Conservation (phyloP, 495 filamentous ascomycete genomes). For the Aspergillus ellipticus region DNA sequence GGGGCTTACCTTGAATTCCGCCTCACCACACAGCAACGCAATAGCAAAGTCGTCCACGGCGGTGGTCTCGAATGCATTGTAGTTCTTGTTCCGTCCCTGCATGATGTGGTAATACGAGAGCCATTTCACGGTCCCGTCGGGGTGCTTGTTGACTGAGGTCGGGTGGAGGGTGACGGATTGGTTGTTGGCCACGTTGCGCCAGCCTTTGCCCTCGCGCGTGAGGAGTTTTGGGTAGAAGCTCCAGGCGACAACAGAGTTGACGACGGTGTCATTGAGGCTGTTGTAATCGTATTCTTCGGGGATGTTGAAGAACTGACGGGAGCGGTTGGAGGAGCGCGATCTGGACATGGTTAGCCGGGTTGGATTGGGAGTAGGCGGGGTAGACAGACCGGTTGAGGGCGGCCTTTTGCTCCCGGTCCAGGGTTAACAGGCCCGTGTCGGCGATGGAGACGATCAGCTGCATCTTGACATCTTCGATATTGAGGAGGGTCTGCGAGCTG, state of each 20-base stretch:
- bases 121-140: slow-evolving; percentile 61
- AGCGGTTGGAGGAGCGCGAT: slow-evolving; percentile 51
- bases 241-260: slow-evolving; percentile 79
- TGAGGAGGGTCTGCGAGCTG: slow-evolving; percentile 72
- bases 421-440: slow-evolving; percentile 74
- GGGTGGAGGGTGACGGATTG: slow-evolving; percentile 81
- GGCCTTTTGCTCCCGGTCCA: slow-evolving; percentile 64
- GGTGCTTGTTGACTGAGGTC: slow-evolving; percentile 76
- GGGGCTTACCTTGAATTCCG: slow-evolving; percentile 64
- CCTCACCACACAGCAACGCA: slow-evolving; percentile 80
- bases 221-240: slow-evolving; percentile 95
- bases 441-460: slow-evolving; percentile 78
- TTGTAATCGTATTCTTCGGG: slow-evolving; percentile 69
- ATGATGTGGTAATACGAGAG: slow-evolving; percentile 94
- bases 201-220: slow-evolving; percentile 79
- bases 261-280: slow-evolving; percentile 70
- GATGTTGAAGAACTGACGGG: slow-evolving; percentile 74
- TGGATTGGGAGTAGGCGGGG: slow-evolving; percentile 10
- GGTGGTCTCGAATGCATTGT: slow-evolving; percentile 88
- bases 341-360: slow-evolving; percentile 22
- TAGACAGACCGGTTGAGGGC: slow-evolving; percentile 53
- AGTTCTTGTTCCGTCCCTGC: slow-evolving; percentile 74
- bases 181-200: slow-evolving; percentile 87
- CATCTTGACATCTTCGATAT: slow-evolving; percentile 91
- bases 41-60: slow-evolving; percentile 77